phyloP scores from a whole-genome alignment of 2,329 filamentous ascomycete species.

The Stachybotrys chlorohalonatus region DNA sequence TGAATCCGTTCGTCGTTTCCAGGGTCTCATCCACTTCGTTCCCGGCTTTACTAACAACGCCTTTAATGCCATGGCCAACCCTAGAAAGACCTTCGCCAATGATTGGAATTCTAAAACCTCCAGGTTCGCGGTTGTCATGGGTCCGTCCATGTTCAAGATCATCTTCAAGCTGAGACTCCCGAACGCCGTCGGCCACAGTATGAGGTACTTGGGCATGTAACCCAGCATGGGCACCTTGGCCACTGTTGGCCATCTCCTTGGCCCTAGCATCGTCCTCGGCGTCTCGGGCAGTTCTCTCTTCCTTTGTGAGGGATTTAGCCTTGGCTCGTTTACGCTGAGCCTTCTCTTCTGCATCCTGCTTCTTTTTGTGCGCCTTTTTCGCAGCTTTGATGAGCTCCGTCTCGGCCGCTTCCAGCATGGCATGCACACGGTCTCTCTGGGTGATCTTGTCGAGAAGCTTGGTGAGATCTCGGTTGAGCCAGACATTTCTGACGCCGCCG shows the following conservation, averaged over 20 bases:
- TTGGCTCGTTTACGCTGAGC: conserved; percentile 45
- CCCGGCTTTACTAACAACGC: conserved; percentile 32
- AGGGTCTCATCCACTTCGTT: conserved; percentile 42
- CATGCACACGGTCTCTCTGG: conserved; percentile 61
- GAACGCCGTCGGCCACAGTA: conserved; percentile 34
- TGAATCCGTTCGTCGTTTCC: conserved; percentile 47
- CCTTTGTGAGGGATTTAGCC: conserved; percentile 39
- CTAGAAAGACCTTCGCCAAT: conserved; percentile 31
- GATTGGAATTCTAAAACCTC: conserved; percentile 18
- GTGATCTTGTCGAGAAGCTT: conserved; percentile 77
- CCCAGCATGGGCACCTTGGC: conserved; percentile 40
- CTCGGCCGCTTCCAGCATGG: conserved; percentile 68
- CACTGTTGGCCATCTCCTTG: conserved; percentile 37
- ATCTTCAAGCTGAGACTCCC: conserved; percentile 22
- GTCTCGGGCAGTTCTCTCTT: conserved; percentile 36
- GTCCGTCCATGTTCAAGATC: conserved; percentile 4
- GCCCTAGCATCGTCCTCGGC: conserved; percentile 42
- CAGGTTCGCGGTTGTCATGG: conserved; percentile 14
- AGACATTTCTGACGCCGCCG: conserved; percentile 88
- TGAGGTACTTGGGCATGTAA: conserved; percentile 46
- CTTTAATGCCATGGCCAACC: conserved; percentile 40
- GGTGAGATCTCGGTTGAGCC: conserved; percentile 88
- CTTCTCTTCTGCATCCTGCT: conserved; percentile 55
- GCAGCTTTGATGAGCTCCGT: conserved; percentile 74
- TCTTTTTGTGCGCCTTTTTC: conserved; percentile 70